Percentiles rank a stretch among this genome's conserved stretches.
phyloP scores from a whole-genome alignment of 805 yeast species.

The Wickerhamomyces queroliae region DNA sequence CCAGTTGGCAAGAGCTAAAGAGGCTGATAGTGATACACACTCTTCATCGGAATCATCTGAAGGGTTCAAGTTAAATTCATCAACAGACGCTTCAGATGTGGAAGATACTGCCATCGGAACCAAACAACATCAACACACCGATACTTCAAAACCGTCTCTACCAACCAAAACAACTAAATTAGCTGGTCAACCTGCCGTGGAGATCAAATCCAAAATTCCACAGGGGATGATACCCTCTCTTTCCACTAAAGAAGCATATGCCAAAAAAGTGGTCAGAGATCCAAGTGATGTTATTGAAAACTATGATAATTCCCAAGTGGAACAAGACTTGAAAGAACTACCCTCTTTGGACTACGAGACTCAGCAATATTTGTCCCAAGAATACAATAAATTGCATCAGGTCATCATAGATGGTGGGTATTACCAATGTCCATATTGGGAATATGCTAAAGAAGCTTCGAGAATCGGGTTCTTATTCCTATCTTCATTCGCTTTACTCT shows the following conservation, averaged over 20 bases:
- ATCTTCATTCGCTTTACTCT: slow-evolving; percentile 43
- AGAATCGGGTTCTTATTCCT: slow-evolving; percentile 53
- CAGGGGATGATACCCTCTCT: slow-evolving; percentile 37
- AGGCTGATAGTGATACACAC: background rate
- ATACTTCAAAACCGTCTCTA: background rate
- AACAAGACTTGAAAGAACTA: slow-evolving; percentile 45
- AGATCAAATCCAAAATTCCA: slow-evolving; percentile 46
- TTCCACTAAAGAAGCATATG: slow-evolving; percentile 26
- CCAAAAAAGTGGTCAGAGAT: slow-evolving; percentile 38
- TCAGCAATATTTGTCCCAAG: slow-evolving; percentile 48
- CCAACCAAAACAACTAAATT: slow-evolving; percentile 6
- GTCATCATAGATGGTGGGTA: slow-evolving; percentile 49
- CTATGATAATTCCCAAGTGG: slow-evolving; percentile 52
- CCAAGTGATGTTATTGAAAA: slow-evolving; percentile 48
- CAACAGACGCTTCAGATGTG: slow-evolving; percentile 14
- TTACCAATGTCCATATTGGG: slow-evolving; percentile 70
- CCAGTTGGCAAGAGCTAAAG: background rate
- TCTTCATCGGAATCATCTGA: slow-evolving; percentile 1
- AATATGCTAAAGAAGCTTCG: slow-evolving; percentile 61
- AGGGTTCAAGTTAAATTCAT: slow-evolving; percentile 3
- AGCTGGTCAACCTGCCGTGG: slow-evolving; percentile 37
- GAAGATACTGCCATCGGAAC: slow-evolving; percentile 6
- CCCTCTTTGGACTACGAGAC: slow-evolving; percentile 68
- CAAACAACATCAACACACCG: no score
- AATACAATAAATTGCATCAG: slow-evolving; percentile 58